Percentiles rank a stretch among this genome's conserved stretches.
Conservation (phyloP, 2,329 filamentous ascomycete species). For the Hypoxylon rubiginosum region DNA sequence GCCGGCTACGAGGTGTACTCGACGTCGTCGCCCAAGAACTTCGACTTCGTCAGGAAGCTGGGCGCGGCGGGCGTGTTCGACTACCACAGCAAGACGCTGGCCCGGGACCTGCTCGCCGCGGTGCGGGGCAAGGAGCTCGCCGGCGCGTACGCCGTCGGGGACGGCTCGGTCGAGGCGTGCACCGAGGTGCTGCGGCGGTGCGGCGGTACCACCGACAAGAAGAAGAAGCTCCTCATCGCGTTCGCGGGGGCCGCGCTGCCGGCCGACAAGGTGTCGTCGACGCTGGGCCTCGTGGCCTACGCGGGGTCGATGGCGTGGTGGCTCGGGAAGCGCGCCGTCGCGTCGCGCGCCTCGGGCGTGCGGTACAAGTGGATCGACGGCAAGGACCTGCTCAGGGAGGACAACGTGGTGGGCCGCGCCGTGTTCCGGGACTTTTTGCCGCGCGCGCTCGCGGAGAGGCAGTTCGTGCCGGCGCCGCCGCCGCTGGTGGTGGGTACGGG, state of each 20-base stretch:
- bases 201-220: constrained; percentile 33
- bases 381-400: constrained; percentile 32
- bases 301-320: neutral
- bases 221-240: constrained; percentile 42
- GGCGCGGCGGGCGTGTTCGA: constrained; percentile 60
- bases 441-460: constrained; percentile 43
- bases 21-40: constrained; percentile 58
- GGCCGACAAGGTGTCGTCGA: neutral
- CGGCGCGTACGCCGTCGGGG: constrained; percentile 41
- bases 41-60: constrained; percentile 54
- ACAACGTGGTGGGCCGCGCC: constrained; percentile 42
- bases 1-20: constrained; percentile 60
- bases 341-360: constrained; percentile 3
- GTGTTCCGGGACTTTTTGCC: constrained; percentile 49
- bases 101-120: constrained; percentile 48
- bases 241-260: constrained; percentile 22
- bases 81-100: constrained; percentile 52
- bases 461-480: constrained; percentile 47
- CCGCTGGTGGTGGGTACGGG: constrained; percentile 49
- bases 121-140: constrained; percentile 37
- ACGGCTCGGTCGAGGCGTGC: constrained; percentile 27
- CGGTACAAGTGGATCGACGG: constrained; percentile 43
- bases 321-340: neutral
- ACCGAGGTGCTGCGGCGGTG: constrained; percentile 38
- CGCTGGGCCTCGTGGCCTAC: neutral